Evolutionary conservation across 2,329 filamentous ascomycete species (phyloP), one percentile per base, ranked within the genome.

Genomic region (Lasiodiplodia citricola): DNA sequence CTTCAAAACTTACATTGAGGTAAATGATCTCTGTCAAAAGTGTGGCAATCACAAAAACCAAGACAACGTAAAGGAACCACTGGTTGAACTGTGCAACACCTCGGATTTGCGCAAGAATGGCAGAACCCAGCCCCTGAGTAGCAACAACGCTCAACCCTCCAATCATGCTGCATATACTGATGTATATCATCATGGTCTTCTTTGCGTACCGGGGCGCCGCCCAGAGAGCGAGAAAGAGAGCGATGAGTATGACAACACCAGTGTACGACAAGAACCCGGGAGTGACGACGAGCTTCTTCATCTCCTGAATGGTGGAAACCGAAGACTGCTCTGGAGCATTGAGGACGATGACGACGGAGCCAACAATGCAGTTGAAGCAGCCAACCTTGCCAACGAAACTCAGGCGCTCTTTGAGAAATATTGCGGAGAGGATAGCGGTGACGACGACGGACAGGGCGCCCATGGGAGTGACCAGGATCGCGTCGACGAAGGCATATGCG

Each of bases 171-270:
- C 96, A 99, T 74, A 99, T 95, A 74, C 91, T 94, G 73, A 99
- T 89, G 81, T 99, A 98, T 41, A 98, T 94, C 79, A 99, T 86
- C 96, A 99, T 98, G 76, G 92, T 95, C 86, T 93, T 95, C 83
- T 97, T 97, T 60, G 94, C 96, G 78, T 95, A 99, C 75, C 91
- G 87, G 18, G 96, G 96, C 0, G 89, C 96, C 52, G 88, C 90
- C 86, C 91, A 98, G 58, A 96, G 81, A 0, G 93, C 93, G 44
- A 92, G 88, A 70, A 94, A 87, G 13, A 83, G 74, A 69, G 89
- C 91, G 0, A 90, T 92, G 28, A 96, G 76, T 44, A 98, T 87
- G 71, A 98, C 87, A 57, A 97, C 86, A 41, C 94, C 95, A 0
- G 93, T 88, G 78, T 96, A 99, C 55, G 86, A 87, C 71, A 98